A percentile compares a stretch with the other conserved stretches of the same genome.
Conservation (phyloP, 306 rosid species). For the Gastrolobium bilobum region DNA sequence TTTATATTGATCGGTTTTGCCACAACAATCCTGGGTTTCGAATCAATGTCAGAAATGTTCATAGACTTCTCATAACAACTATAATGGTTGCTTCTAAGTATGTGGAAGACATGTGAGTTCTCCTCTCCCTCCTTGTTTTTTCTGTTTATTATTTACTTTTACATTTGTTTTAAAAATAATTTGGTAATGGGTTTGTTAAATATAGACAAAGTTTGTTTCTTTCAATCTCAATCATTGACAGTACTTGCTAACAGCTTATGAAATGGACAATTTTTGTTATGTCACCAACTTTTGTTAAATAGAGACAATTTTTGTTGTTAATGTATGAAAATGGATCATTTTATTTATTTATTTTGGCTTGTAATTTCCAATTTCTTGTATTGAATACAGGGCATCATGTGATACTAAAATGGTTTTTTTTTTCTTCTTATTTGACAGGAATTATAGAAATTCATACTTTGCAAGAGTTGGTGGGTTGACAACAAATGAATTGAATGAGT, state of each 20-base stretch:
- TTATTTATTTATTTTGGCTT: not conserved
- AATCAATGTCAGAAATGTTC: constrained; percentile 78
- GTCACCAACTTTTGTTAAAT: constrained; percentile 42
- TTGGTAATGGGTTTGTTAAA: constrained; percentile 39
- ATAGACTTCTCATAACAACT: constrained; percentile 87
- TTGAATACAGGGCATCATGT: constrained; percentile 28
- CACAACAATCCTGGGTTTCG: constrained; percentile 73
- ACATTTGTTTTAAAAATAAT: not conserved
- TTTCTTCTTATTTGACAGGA: constrained; percentile 62
- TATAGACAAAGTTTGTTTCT: constrained; percentile 33
- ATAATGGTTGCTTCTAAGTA: constrained; percentile 97
- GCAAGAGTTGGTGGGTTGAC: constrained; percentile 93
- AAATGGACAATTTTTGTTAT: constrained; percentile 45
- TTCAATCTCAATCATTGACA: constrained; percentile 43
- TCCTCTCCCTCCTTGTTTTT: not conserved
- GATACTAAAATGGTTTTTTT: constrained; percentile 18
- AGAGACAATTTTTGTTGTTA: not conserved
- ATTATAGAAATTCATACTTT: constrained; percentile 85
- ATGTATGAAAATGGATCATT: not conserved
- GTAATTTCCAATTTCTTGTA: constrained; percentile 11
- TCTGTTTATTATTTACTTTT: not conserved
- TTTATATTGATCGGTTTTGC: constrained; percentile 89
- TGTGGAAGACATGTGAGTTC: constrained; percentile 91
- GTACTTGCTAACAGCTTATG: constrained; percentile 33
- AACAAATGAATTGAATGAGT: constrained; percentile 73